Evolutionary conservation across 1,284 basidiomycete genomes (phyloP).

Genomic region (Wolfiporia cocos): DNA sequence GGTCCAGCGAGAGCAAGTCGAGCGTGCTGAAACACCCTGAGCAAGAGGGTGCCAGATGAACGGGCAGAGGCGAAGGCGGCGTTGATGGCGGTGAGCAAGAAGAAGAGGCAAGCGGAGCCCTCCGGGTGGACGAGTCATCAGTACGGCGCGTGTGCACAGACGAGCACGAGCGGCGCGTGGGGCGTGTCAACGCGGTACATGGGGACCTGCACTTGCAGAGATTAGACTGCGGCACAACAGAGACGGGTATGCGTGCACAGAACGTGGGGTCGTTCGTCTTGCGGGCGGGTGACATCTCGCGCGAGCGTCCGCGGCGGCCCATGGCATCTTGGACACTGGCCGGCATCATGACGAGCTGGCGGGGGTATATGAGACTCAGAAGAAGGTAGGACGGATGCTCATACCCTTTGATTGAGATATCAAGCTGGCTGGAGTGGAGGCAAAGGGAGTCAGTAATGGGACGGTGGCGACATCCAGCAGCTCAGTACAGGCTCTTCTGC

Average conservation of each 20-base stretch:
- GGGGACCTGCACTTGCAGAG: constrained; percentile 6
- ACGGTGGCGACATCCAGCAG: too few species aligned
- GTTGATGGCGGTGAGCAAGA: constrained; percentile 15
- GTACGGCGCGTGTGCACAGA: constrained; percentile 4
- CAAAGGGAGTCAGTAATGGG: constrained; percentile 14
- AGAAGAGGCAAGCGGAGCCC: constrained; percentile 18
- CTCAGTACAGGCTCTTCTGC: too few species aligned
- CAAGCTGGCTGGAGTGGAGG: constrained; percentile 9
- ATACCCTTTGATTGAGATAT: constrained; percentile 14
- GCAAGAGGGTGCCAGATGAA: constrained; percentile 14
- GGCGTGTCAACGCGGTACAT: constrained; percentile 7
- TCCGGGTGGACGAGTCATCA: constrained; percentile 3
- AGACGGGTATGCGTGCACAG: constrained; percentile 7
- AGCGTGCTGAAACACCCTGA: constrained; percentile 20
- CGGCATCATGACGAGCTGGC: constrained; percentile 10
- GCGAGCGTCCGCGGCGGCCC: constrained; percentile 24
- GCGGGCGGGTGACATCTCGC: constrained; percentile 23
- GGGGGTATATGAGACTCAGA: constrained; percentile 12
- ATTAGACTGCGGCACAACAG: constrained; percentile 8
- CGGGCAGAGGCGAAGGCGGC: constrained; percentile 12
- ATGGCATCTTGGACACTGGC: constrained; percentile 14
- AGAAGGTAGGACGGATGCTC: constrained; percentile 14
- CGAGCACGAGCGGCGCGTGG: constrained; percentile 6
- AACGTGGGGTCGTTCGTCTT: constrained; percentile 7
- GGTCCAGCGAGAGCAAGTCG: constrained; percentile 24